These are phyloP conservation scores for Pseudisothecium myosuroides DNA, from an alignment of 225 moss, liverwort and hornwort genomes.

Conservation along the genomic window DNA sequence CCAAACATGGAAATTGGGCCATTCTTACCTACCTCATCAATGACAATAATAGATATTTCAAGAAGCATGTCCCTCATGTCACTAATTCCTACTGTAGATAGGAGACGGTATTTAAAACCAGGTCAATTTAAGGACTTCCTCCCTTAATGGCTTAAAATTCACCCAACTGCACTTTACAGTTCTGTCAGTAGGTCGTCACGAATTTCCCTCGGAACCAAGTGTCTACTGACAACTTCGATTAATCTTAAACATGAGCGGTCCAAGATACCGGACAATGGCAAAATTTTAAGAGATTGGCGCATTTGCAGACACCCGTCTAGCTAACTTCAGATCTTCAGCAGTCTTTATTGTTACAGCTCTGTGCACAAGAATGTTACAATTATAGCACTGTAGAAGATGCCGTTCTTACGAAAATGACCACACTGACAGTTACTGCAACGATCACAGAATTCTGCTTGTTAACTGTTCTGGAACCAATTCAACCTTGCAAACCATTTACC, in stretches of 20 bases:
- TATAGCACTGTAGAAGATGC: no score
- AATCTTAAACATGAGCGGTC: not conserved
- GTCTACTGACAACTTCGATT: not conserved
- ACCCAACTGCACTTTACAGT: not conserved
- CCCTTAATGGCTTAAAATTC: not conserved
- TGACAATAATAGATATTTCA: no score
- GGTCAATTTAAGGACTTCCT: no score
- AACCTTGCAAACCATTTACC: not conserved
- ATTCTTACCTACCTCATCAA: no score
- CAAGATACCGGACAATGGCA: not conserved
- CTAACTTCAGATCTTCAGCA: not conserved
- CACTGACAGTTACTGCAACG: not conserved
- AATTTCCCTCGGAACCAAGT: not conserved
- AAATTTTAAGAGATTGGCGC: no score
- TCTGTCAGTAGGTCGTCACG: not conserved
- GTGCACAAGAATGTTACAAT: not conserved
- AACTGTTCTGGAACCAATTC: not conserved
- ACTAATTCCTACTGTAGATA: no score
- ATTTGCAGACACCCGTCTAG: not conserved
- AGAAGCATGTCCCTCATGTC: no score
- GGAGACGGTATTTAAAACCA: no score
- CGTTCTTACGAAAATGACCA: not conserved
- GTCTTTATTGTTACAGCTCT: no score
- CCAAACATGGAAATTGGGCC: not conserved
- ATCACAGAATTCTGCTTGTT: not conserved